Conservation (phyloP, 2,329 filamentous ascomycete species). For the Stagonosporopsis cucurbitacearum region DNA sequence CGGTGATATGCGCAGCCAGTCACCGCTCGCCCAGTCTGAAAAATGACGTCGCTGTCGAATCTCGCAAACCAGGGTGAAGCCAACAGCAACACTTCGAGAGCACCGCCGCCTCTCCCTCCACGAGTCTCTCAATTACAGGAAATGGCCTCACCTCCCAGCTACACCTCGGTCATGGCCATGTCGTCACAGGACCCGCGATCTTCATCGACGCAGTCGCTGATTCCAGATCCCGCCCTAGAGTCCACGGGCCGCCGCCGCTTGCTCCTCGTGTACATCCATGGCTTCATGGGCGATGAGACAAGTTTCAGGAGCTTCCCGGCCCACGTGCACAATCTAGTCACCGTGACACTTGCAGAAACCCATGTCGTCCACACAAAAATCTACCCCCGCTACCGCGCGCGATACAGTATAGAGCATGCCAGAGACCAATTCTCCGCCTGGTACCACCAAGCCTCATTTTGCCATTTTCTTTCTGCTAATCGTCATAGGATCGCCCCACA, state of each 20-base stretch:
- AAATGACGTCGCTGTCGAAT: conserved; percentile 32
- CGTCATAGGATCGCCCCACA: conserved; percentile 73
- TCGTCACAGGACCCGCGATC: conserved; percentile 52
- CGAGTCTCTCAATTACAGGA: conserved; percentile 23
- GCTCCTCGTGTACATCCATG: conserved; percentile 84
- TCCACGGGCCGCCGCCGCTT: conserved; percentile 60
- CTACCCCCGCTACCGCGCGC: conserved; percentile 80
- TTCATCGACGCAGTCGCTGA: conserved; percentile 55
- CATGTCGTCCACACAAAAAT: conserved; percentile 88
- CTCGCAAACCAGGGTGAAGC: conserved; percentile 23
- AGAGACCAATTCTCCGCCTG: conserved; percentile 84
- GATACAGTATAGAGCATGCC: conserved; percentile 73
- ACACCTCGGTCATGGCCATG: conserved; percentile 35
- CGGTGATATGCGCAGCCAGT: conserved; percentile 17
- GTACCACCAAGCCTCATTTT: conserved; percentile 45
- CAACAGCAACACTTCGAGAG: conserved; percentile 16
- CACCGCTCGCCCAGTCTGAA: conserved; percentile 13
- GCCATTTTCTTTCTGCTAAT: conserved; percentile 6
- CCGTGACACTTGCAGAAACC: conserved; percentile 69
- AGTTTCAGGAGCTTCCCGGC: conserved; percentile 89
- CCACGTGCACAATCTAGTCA: conserved; percentile 79
- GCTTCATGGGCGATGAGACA: conserved; percentile 86
- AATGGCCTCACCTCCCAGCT: conserved; percentile 25
- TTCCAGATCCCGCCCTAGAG: conserved; percentile 44
- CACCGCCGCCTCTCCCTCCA: conserved; percentile 45